These are phyloP conservation scores for Bombardia bombarda DNA, from an alignment of 495 filamentous ascomycete genomes.

Conservation along the genomic window DNA sequence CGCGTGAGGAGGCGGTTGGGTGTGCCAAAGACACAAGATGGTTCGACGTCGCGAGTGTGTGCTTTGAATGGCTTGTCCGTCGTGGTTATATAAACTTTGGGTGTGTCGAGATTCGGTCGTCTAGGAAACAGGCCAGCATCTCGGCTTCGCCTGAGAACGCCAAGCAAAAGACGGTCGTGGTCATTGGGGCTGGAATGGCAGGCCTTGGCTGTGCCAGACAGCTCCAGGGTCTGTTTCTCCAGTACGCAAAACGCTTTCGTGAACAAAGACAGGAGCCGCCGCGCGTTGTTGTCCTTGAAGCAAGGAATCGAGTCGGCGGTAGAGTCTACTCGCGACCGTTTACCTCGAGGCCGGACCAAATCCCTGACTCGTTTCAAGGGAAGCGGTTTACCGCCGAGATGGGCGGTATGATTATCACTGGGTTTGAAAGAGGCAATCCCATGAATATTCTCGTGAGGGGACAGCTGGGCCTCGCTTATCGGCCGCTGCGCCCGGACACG, in stretches of 20 bases:
- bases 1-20: slow-evolving; percentile 79
- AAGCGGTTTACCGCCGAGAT: slow-evolving; percentile 82
- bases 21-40: slow-evolving; percentile 88
- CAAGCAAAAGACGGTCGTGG: slow-evolving; percentile 62
- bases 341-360: slow-evolving; percentile 26
- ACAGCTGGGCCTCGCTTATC: slow-evolving; percentile 82
- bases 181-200: slow-evolving; percentile 91
- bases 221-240: slow-evolving; percentile 71
- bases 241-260: slow-evolving; percentile 60
- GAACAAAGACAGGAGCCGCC: slow-evolving; percentile 56
- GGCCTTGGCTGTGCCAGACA: slow-evolving; percentile 90
- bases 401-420: slow-evolving; percentile 95
- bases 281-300: slow-evolving; percentile 77
- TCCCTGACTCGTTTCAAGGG: slow-evolving; percentile 33
- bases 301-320: slow-evolving; percentile 80
- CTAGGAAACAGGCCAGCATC: slow-evolving; percentile 14
- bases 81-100: slow-evolving; percentile 97
- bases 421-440: slow-evolving; percentile 92
- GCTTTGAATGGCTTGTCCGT: slow-evolving; percentile 85
- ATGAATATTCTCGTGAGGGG: slow-evolving; percentile 83
- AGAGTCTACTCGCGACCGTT: slow-evolving; percentile 89
- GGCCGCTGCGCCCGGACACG: slow-evolving; percentile 73
- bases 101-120: slow-evolving; percentile 55
- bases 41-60: slow-evolving; percentile 81
- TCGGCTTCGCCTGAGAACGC: slow-evolving; percentile 13